phyloP scores from a whole-genome alignment of 768 basidiomycete species.

The Lactifluus piperatus region DNA sequence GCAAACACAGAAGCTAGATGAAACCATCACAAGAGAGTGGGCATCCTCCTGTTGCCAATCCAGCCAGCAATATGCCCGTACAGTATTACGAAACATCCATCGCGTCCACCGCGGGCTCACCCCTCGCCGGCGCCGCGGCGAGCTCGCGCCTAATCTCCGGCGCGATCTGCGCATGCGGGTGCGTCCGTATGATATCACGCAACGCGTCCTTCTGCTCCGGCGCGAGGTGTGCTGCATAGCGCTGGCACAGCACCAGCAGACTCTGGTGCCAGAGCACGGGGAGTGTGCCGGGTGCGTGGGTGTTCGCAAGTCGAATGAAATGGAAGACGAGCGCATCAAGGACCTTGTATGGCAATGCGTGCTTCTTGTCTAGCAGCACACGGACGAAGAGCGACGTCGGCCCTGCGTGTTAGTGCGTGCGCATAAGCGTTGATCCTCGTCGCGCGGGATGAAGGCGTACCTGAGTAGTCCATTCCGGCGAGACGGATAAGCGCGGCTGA shows the following conservation, averaged over 20 bases:
- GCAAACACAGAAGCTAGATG: neutral
- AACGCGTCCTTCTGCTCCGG: conserved; percentile 97
- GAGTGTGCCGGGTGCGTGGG: conserved; percentile 74
- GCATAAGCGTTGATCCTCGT: neutral
- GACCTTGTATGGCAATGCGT: conserved; percentile 95
- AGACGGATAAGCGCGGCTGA: conserved; percentile 90
- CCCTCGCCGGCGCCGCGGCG: conserved; percentile 77
- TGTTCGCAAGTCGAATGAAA: conserved; percentile 93
- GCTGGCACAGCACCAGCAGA: conserved; percentile 85
- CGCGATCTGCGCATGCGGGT: conserved; percentile 81
- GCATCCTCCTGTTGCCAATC: neutral
- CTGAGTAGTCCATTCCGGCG: conserved; percentile 94
- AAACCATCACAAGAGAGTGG: neutral
- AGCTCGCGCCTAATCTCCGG: conserved; percentile 88
- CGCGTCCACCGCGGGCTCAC: conserved; percentile 60
- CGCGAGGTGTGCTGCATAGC: conserved; percentile 90
- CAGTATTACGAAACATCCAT: conserved; percentile 38
- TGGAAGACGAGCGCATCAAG: conserved; percentile 97
- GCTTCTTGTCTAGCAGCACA: conserved; percentile 94
- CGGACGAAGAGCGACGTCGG: conserved; percentile 97
- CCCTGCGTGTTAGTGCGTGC: conserved; percentile 31
- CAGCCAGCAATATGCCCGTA: neutral
- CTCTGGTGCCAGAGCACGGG: conserved; percentile 99
- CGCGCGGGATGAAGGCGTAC: conserved; percentile 30
- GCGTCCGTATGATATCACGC: conserved; percentile 83